Evolutionary conservation across 1,139 yeast genomes (phyloP).

Genomic region (Taphrina flavorubra): DNA sequence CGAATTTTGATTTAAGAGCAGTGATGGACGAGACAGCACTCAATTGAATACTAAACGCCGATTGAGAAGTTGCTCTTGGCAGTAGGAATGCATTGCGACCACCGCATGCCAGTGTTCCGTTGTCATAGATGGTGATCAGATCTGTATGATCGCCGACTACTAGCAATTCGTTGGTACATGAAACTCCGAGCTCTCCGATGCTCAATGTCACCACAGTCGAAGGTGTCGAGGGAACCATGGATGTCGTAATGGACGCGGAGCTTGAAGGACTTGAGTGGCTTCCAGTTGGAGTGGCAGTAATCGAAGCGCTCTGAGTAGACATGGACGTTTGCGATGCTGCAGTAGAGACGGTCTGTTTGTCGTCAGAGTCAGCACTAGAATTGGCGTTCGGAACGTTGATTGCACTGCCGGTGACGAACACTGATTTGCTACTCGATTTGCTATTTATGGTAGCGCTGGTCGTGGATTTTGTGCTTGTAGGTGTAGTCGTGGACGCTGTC

Average conservation of each 20-base stretch:
- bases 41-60: conserved; percentile 10
- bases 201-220: conserved; percentile 14
- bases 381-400: neutral
- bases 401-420: neutral
- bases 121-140: conserved; percentile 14
- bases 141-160: conserved; percentile 1
- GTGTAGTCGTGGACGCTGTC: neutral
- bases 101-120: conserved; percentile 27
- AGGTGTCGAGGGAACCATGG: neutral
- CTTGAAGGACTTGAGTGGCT: neutral
- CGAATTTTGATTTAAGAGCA: neutral
- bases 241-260: neutral
- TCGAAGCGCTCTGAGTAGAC: neutral
- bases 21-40: neutral
- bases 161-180: neutral
- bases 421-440: neutral
- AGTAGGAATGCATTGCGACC: neutral
- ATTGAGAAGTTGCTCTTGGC: neutral
- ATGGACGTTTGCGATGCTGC: neutral
- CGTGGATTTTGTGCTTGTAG: neutral
- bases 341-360: neutral
- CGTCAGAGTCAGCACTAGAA: neutral
- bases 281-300: neutral
- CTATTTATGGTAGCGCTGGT: neutral
- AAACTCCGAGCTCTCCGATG: neutral